A percentile compares a stretch with the other conserved stretches of the same genome.
Conservation (phyloP, 352 stramenopile genomes). For the Pythium chondricola region DNA sequence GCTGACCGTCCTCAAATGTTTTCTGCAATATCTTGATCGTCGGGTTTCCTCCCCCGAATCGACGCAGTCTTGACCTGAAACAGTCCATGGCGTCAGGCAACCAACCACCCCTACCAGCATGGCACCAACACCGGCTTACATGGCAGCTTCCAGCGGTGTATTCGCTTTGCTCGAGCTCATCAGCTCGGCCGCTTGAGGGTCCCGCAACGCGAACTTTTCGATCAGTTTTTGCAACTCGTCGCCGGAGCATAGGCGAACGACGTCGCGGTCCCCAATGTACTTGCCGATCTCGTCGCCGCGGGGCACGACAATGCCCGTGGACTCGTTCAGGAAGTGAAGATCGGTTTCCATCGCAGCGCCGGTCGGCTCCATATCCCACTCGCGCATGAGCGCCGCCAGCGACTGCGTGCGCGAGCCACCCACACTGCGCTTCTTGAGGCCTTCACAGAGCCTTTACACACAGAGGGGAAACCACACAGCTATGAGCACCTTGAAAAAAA, state of each 20-base stretch:
- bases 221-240: conserved; percentile 55
- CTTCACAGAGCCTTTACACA: conserved; percentile 57
- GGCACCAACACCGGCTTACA: conserved; percentile 28
- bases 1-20: conserved; percentile 56
- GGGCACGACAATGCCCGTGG: conserved; percentile 60
- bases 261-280: conserved; percentile 61
- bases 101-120: not conserved
- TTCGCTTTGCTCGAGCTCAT: conserved; percentile 43
- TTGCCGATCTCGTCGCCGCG: conserved; percentile 43
- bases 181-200: conserved; percentile 55
- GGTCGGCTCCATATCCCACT: conserved; percentile 38
- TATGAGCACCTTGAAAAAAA: not conserved
- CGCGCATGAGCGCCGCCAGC: conserved; percentile 28
- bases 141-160: conserved; percentile 45
- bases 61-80: conserved; percentile 60
- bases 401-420: conserved; percentile 34
- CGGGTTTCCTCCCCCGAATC: conserved; percentile 52
- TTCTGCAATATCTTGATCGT: conserved; percentile 70
- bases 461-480: not conserved
- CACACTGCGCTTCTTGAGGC: conserved; percentile 61
- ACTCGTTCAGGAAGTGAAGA: conserved; percentile 73
- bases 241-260: conserved; percentile 59
- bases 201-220: conserved; percentile 58
- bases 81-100: not conserved
- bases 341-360: conserved; percentile 12